phyloP scores from a whole-genome alignment of 164 flowering plant species.

The Aristolochia contorta region DNA sequence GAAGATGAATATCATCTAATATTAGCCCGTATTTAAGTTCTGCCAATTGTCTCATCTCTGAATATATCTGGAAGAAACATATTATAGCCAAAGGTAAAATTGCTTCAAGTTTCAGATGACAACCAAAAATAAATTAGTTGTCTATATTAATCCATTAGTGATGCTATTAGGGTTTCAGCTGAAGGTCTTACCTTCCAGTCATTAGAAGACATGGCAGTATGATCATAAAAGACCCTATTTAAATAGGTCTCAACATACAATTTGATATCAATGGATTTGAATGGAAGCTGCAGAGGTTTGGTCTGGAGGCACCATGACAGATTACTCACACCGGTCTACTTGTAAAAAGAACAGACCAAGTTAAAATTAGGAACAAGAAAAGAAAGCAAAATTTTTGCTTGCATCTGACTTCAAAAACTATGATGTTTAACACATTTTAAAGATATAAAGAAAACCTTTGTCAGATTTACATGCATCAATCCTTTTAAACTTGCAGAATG shows the following conservation, averaged over 20 bases:
- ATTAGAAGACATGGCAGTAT: constrained; percentile 21
- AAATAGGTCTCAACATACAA: constrained; percentile 19
- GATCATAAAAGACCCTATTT: constrained; percentile 18
- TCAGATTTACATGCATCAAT: constrained; percentile 22
- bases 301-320: constrained; percentile 24
- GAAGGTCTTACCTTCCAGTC: constrained; percentile 19
- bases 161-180: background rate
- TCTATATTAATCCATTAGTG: too few relatives aligned
- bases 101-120: too few relatives aligned
- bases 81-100: background rate
- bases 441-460: constrained; percentile 14
- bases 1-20: constrained; percentile 19
- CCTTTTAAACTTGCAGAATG: constrained; percentile 21
- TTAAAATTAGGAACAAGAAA: too few relatives aligned
- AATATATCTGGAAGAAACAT: constrained; percentile 17
- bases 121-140: too few relatives aligned
- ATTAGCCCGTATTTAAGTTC: constrained; percentile 22
- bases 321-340: constrained; percentile 25
- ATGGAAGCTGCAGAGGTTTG: constrained; percentile 20
- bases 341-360: constrained; percentile 6
- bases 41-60: constrained; percentile 25
- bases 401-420: background rate
- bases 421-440: background rate
- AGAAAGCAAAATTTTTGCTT: too few relatives aligned
- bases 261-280: constrained; percentile 19